phyloP scores from a whole-genome alignment of 352 stramenopile species.

The Globisporangium mamillatum region DNA sequence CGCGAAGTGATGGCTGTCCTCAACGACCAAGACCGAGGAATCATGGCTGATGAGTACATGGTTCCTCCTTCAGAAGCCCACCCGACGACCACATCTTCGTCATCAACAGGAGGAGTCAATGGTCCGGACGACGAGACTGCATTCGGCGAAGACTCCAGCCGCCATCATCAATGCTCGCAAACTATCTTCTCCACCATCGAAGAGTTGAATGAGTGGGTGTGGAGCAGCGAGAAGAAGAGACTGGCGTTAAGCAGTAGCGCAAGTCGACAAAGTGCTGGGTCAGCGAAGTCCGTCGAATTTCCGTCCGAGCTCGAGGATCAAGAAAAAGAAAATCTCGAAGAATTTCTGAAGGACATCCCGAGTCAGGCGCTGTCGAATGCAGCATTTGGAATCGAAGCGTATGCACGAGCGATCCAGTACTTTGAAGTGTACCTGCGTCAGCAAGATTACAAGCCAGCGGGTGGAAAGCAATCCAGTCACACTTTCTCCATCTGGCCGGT shows the following conservation, averaged over 20 bases:
- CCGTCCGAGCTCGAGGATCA: constrained; percentile 65
- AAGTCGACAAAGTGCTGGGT: constrained; percentile 34
- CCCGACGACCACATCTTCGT: constrained; percentile 1
- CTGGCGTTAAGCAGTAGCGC: constrained; percentile 53
- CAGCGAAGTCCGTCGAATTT: constrained; percentile 31
- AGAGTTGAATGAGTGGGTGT: constrained; percentile 88
- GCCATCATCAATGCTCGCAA: constrained; percentile 82
- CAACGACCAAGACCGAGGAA: constrained; percentile 58
- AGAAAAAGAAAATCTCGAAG: constrained; percentile 74
- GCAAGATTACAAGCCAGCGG: constrained; percentile 24
- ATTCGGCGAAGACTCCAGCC: constrained; percentile 63
- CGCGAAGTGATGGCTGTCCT: constrained; percentile 81
- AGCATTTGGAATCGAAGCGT: constrained; percentile 66
- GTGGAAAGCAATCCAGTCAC: constrained; percentile 4
- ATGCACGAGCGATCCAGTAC: constrained; percentile 71
- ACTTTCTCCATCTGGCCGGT: constrained; percentile 28
- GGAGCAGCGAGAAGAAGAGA: constrained; percentile 80
- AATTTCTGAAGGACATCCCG: constrained; percentile 74
- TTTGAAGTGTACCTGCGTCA: constrained; percentile 72
- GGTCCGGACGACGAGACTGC: constrained; percentile 18
- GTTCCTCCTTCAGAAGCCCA: constrained; percentile 31
- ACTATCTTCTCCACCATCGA: constrained; percentile 86
- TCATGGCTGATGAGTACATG: constrained; percentile 53
- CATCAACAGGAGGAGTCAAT: background rate
- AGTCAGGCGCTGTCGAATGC: constrained; percentile 64